Conservation (phyloP, 768 basidiomycete genomes). For the Daedalea quercina region DNA sequence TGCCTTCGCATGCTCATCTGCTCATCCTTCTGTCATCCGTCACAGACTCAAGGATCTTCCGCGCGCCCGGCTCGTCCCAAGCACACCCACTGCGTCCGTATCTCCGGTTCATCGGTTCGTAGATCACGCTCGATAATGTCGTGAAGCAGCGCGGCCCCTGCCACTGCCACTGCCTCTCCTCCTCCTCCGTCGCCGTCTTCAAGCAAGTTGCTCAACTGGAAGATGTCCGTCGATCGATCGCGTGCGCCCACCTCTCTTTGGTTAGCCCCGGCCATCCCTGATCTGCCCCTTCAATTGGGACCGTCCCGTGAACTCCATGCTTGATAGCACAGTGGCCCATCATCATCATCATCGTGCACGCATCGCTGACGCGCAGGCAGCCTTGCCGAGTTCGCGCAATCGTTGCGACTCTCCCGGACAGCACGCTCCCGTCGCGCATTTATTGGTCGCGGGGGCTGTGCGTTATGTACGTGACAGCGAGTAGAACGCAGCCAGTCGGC, state of each 20-base stretch:
- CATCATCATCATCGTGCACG: not conserved
- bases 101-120: not conserved
- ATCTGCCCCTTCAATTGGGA: not conserved
- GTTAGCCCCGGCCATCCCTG: not conserved
- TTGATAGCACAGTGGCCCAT: not conserved
- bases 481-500: not conserved
- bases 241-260: not conserved
- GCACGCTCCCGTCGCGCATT: not conserved
- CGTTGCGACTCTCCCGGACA: not conserved
- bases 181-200: too few relatives aligned
- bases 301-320: not conserved
- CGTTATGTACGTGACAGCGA: not conserved
- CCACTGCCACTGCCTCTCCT: too few relatives aligned
- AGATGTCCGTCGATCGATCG: not conserved
- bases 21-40: not conserved
- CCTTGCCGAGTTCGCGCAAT: not conserved
- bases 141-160: not conserved
- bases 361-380: not conserved
- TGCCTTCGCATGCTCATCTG: not conserved
- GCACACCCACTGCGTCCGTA: not conserved
- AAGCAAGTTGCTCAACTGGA: not conserved
- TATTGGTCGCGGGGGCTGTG: not conserved
- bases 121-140: not conserved
- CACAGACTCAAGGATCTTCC: conserved; percentile 1
- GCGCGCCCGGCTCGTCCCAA: not conserved